phyloP scores from a whole-genome alignment of 495 filamentous ascomycete genomes.

The Cenococcum geophilum region DNA sequence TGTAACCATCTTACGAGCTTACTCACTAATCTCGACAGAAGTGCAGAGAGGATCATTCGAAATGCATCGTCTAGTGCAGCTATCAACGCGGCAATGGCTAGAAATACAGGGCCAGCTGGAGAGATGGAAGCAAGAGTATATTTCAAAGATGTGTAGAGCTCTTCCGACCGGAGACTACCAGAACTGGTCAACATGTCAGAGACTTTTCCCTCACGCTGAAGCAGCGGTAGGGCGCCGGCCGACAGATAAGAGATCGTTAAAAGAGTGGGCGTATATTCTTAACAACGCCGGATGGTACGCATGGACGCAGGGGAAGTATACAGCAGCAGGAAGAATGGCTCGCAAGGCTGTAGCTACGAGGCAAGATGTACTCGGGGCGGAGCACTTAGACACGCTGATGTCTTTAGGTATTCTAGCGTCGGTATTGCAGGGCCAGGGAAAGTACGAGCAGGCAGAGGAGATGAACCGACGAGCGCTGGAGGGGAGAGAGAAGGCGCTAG shows the following conservation, averaged over 20 bases:
- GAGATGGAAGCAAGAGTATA: constrained; percentile 6
- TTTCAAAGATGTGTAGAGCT: background rate
- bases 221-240: background rate
- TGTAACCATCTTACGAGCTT: constrained; percentile 26
- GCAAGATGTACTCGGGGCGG: constrained; percentile 19
- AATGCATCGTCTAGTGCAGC: constrained; percentile 20
- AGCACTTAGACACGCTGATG: constrained; percentile 12
- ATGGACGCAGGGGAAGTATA: background rate
- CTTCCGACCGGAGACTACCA: constrained; percentile 7
- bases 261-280: constrained; percentile 5
- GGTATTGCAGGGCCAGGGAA: background rate
- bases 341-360: constrained; percentile 12
- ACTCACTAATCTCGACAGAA: constrained; percentile 28
- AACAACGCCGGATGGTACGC: constrained; percentile 3
- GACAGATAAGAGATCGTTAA: background rate
- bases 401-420: constrained; percentile 1
- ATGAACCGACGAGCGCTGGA: constrained; percentile 14
- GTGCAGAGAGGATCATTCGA: constrained; percentile 3
- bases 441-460: background rate
- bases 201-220: constrained; percentile 8
- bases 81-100: constrained; percentile 18
- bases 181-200: constrained; percentile 12
- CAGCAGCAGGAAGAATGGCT: background rate
- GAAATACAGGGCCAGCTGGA: constrained; percentile 5
- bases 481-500: constrained; percentile 18